phyloP scores from a whole-genome alignment of 2,329 filamentous ascomycete genomes.

The Byssochlamys sp. region DNA sequence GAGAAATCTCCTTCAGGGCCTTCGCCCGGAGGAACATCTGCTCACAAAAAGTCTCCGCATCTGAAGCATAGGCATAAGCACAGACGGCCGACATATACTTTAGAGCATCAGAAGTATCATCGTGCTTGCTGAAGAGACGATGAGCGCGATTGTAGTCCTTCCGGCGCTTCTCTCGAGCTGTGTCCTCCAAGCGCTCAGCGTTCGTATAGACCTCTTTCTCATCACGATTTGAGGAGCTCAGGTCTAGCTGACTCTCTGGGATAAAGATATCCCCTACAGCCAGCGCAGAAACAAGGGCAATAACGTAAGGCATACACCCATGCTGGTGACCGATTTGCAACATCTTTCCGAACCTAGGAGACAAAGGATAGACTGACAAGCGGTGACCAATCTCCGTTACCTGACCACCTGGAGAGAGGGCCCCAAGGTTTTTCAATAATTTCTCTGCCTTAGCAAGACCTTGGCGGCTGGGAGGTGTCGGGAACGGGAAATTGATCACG shows the following conservation, averaged over 20 bases:
- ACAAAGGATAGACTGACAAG: conserved; percentile 80
- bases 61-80: conserved; percentile 66
- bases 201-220: conserved; percentile 44
- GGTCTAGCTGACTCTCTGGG: conserved; percentile 66
- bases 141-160: conserved; percentile 63
- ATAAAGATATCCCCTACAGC: conserved; percentile 84
- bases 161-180: conserved; percentile 55
- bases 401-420: conserved; percentile 60
- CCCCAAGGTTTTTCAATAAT: conserved; percentile 74
- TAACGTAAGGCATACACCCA: conserved; percentile 71
- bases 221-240: conserved; percentile 41
- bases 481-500: conserved; percentile 90
- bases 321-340: conserved; percentile 78
- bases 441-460: conserved; percentile 76
- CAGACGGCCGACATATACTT: conserved; percentile 83
- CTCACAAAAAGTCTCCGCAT: conserved; percentile 63
- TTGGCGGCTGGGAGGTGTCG: conserved; percentile 70
- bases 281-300: conserved; percentile 77
- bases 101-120: conserved; percentile 76
- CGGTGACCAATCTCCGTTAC: conserved; percentile 71
- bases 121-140: conserved; percentile 66
- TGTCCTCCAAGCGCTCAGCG: conserved; percentile 62
- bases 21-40: conserved; percentile 80
- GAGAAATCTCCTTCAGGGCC: conserved; percentile 72
- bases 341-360: conserved; percentile 83